Evolutionary conservation across 768 basidiomycete species (phyloP), one percentile per base, ranked within the genome.

Genomic region (Paxillus involutus): DNA sequence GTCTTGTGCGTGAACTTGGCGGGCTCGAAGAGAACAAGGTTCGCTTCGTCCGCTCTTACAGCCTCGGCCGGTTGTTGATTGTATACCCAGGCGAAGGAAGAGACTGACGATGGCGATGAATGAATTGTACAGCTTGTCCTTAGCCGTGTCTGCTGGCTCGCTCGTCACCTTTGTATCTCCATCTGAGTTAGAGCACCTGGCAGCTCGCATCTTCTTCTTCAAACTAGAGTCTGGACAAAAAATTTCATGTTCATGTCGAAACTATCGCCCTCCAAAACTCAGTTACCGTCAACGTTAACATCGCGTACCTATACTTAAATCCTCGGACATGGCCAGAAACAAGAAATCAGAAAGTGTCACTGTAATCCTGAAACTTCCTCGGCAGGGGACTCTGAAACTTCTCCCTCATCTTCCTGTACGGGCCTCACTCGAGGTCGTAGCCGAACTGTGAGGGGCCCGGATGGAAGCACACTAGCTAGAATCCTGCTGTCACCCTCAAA

Each of bases 21-120:
- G 89, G 91, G 12, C 59, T 87, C 52, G 83, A 89, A 58, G 85
- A 81, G 62, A 91, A 89, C 69, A 88, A 89, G 80, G 91, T 89
- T 52, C 14, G 80, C 64, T 37, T 14, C 30, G 37, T 24, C 19
- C 9, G 33, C 1, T 21, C 40, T 47, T 12, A 44, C 30, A 47
- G 0, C 45, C 44, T 29, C 51, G 35, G 30, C 4, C 48, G 53
- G 21, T n/a, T 16, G 19, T 47, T 56, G 24, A 60, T 51, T 30
- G 24, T 51, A 17, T 46, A 26, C 41, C 29, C 39, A 77, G 76
- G 76, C 76, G 47, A 75, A 69, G 37, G 66, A 67, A 58, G 74
- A 72, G 50, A 62, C 50, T 33, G 66, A 59, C 14, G 57, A 64
- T 50, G 70, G 63, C 55, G 68, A 66, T 35, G 73, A 75, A 19